A percentile compares a stretch with the other conserved stretches of the same genome.
Evolutionary conservation across 495 filamentous ascomycete species (phyloP).

Genomic region (Lophiotrema nucula): DNA sequence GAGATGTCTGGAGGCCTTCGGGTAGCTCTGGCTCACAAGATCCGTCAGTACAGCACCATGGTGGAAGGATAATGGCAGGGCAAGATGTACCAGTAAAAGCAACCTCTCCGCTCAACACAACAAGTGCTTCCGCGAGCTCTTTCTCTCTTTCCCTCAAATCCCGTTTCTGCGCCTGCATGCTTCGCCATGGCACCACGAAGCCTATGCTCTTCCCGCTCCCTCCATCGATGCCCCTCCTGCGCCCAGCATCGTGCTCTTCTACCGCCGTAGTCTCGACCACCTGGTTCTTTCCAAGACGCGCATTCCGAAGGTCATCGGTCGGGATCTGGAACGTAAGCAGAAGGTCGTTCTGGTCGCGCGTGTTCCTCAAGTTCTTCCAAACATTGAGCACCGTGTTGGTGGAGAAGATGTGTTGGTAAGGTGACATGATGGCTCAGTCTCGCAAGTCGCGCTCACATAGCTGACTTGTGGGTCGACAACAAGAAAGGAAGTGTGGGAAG

Average conservation of each 20-base stretch:
- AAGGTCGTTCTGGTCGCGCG: constrained; percentile 19
- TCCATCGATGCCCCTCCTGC: not conserved
- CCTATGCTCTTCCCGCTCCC: constrained; percentile 18
- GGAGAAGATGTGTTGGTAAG: constrained; percentile 26
- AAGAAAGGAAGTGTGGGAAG: not conserved
- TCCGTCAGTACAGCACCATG: no score
- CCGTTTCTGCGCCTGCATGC: constrained; percentile 21
- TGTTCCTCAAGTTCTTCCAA: constrained; percentile 19
- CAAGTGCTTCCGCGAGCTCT: constrained; percentile 25
- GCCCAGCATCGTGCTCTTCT: not conserved
- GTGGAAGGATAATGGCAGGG: no score
- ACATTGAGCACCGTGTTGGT: constrained; percentile 23
- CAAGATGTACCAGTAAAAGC: constrained; percentile 19
- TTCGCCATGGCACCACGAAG: constrained; percentile 28
- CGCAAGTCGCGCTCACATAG: no score
- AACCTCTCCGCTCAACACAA: constrained; percentile 22
- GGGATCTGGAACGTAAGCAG: constrained; percentile 24
- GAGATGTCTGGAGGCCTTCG: constrained; percentile 13
- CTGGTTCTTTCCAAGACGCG: not conserved
- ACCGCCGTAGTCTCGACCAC: not conserved
- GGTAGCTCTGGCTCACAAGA: constrained; percentile 11
- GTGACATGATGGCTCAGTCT: constrained; percentile 16
- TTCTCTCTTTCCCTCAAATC: constrained; percentile 25
- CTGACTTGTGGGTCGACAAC: no score
- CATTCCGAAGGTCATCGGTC: constrained; percentile 7